Evolutionary conservation across 345 rosid genomes (phyloP).

Genomic region (Aegle marmelos): DNA sequence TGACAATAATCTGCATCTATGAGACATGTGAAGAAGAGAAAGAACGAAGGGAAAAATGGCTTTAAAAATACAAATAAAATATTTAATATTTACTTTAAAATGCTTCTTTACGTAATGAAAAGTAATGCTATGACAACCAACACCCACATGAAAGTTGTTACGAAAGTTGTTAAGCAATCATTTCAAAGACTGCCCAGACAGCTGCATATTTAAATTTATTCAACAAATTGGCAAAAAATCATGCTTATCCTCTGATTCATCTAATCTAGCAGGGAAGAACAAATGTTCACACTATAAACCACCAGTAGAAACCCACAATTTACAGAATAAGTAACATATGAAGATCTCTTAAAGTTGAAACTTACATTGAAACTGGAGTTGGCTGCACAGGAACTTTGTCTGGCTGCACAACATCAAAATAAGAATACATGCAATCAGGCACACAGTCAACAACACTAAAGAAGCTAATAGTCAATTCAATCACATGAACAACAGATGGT

Average conservation of each 20-base stretch:
- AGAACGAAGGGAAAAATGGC: not conserved
- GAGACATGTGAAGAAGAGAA: too few species aligned
- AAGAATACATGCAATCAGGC: conserved; percentile 12
- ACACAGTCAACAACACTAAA: not conserved
- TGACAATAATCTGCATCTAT: not conserved
- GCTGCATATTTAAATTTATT: not conserved
- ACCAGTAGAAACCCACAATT: not conserved
- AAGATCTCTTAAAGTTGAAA: conserved; percentile 22
- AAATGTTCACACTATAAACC: not conserved
- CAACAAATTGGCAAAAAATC: not conserved
- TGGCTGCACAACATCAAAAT: conserved; percentile 52
- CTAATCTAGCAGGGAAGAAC: not conserved
- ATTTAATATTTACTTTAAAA: too few species aligned
- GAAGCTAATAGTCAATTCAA: not conserved
- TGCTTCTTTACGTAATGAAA: not conserved
- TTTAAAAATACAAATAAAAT: too few species aligned
- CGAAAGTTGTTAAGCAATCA: not conserved
- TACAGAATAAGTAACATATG: not conserved
- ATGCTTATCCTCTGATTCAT: not conserved
- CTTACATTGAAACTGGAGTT: conserved; percentile 86
- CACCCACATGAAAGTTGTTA: not conserved
- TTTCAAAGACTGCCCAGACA: not conserved
- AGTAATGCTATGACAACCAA: not conserved
- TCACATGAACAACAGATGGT: not conserved
- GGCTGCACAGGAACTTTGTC: conserved; percentile 64